Evolutionary conservation across 768 basidiomycete genomes (phyloP).

Genomic region (Gymnopilus dilepis): DNA sequence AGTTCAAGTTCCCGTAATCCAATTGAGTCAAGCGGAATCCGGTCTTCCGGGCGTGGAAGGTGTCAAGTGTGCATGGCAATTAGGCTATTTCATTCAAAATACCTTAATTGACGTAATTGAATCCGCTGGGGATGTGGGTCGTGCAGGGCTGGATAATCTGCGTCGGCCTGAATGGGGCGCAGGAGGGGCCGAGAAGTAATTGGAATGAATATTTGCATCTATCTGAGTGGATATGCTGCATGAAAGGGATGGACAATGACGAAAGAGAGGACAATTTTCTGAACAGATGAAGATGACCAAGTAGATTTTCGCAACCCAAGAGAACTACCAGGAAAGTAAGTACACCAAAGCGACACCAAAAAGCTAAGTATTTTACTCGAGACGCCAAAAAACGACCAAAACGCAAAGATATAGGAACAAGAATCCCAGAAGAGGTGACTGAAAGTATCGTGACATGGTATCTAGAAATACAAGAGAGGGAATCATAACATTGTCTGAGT

Average conservation of each 20-base stretch:
- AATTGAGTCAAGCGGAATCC: background rate
- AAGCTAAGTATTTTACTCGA: no score
- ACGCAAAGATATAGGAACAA: background rate
- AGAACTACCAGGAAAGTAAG: background rate
- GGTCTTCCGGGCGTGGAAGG: background rate
- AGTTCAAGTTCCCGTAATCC: no score
- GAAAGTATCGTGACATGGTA: background rate
- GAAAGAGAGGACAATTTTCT: background rate
- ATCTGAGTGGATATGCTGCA: background rate
- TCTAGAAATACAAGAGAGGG: conserved; percentile 4
- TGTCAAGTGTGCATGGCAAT: background rate
- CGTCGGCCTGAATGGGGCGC: background rate
- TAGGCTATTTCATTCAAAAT: background rate
- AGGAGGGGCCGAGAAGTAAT: background rate
- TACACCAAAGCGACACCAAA: background rate
- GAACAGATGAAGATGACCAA: background rate
- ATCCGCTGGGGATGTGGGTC: background rate
- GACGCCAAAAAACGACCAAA: background rate
- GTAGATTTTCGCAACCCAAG: background rate
- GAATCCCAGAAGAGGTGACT: conserved; percentile 2
- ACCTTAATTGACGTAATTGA: conserved; percentile 1
- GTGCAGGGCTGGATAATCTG: background rate
- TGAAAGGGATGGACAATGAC: background rate
- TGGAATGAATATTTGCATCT: background rate
- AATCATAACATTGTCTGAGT: conserved; percentile 2